Percentiles rank a stretch among this genome's conserved stretches.
Evolutionary conservation across 2,329 filamentous ascomycete species (phyloP).

Genomic region (Nemania sp.): DNA sequence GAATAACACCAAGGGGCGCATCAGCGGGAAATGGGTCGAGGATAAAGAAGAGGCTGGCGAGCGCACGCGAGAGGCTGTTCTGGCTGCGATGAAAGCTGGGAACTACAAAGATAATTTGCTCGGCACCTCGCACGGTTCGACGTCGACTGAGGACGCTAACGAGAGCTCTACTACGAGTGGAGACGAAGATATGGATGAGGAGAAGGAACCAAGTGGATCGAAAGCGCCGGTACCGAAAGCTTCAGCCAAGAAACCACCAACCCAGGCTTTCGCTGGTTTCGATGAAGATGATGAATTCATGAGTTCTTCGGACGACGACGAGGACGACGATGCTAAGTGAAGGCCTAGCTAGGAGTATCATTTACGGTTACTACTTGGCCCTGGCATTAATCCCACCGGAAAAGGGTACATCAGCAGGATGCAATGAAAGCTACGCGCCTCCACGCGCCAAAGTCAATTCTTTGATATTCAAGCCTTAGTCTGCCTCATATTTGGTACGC

Average conservation of each 20-base stretch:
- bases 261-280: slow-evolving; percentile 69
- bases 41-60: slow-evolving; percentile 89
- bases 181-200: slow-evolving; percentile 43
- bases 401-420: no score
- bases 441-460: no score
- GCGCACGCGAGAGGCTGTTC: slow-evolving; percentile 76
- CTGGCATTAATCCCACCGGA: background rate
- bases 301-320: slow-evolving; percentile 67
- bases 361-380: background rate
- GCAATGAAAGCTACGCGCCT: no score
- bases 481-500: no score
- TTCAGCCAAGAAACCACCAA: slow-evolving; percentile 43
- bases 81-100: slow-evolving; percentile 69
- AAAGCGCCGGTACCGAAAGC: slow-evolving; percentile 52
- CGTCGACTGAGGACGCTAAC: slow-evolving; percentile 43
- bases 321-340: slow-evolving; percentile 34
- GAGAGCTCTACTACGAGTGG: slow-evolving; percentile 41
- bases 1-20: slow-evolving; percentile 68
- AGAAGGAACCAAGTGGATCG: slow-evolving; percentile 45
- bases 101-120: slow-evolving; percentile 64
- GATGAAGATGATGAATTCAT: slow-evolving; percentile 78
- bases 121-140: slow-evolving; percentile 54
- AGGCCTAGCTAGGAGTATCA: background rate
- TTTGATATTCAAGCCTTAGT: no score
- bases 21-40: slow-evolving; percentile 94